Evolutionary conservation across 306 rosid species (phyloP).

Genomic region (Pterocarpus santalinus): DNA sequence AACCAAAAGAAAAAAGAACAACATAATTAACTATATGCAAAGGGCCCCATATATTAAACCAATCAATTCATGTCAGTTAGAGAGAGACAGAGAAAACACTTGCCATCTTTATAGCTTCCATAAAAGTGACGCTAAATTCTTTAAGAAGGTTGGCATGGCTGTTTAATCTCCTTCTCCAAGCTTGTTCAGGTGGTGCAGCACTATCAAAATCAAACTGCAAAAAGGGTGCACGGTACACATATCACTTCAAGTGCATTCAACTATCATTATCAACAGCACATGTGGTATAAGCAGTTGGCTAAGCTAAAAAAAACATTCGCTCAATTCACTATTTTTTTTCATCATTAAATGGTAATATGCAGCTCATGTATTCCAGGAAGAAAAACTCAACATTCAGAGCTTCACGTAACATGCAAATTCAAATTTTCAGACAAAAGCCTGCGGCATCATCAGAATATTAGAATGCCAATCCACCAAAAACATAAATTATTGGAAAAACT

Average conservation of each 20-base stretch:
- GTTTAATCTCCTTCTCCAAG: slow-evolving; percentile 96
- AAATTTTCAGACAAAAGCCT: background rate
- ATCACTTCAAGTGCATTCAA: slow-evolving; percentile 18
- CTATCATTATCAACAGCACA: background rate
- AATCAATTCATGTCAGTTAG: slow-evolving; percentile 24
- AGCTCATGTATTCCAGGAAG: slow-evolving; percentile 2
- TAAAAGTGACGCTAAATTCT: slow-evolving; percentile 92
- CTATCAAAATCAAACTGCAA: slow-evolving; percentile 91
- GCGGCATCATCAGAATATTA: slow-evolving; percentile 2
- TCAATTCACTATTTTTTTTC: slow-evolving; percentile 7
- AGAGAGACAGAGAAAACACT: slow-evolving; percentile 45
- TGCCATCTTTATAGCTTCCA: slow-evolving; percentile 96
- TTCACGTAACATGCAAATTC: slow-evolving; percentile 2
- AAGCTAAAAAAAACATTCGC: slow-evolving; percentile 21
- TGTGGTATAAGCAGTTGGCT: background rate
- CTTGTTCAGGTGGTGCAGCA: slow-evolving; percentile 97
- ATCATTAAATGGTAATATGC: background rate
- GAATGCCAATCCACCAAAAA: slow-evolving; percentile 15
- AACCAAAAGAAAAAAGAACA: background rate
- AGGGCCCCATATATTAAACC: slow-evolving; percentile 35
- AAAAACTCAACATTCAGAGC: slow-evolving; percentile 21
- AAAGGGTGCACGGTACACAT: slow-evolving; percentile 33
- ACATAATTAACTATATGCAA: slow-evolving; percentile 23
- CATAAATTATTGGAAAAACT: background rate
- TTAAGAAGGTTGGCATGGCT: slow-evolving; percentile 93